A percentile compares a stretch with the other conserved stretches of the same genome.
These are phyloP conservation scores for Linnemannia exigua DNA, from an alignment of 192 early-diverging fungal genomes.

Conservation along the genomic window DNA sequence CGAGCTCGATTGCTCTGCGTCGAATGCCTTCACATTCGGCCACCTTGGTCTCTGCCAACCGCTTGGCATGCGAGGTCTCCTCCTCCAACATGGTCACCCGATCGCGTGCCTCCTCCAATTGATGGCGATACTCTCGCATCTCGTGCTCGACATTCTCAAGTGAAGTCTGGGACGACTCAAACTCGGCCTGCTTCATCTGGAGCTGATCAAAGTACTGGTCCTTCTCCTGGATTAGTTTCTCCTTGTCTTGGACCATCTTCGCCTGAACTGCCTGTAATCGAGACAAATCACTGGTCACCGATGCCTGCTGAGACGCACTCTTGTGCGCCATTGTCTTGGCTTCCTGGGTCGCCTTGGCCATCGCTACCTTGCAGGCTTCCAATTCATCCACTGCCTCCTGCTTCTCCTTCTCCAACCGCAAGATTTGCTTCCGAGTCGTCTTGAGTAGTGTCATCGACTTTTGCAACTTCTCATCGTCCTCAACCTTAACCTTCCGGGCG, in stretches of 20 bases:
- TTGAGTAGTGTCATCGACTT: slow-evolving; percentile 59
- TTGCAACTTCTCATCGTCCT: slow-evolving; percentile 65
- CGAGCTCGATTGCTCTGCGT: slow-evolving; percentile 50
- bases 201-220: slow-evolving; percentile 67
- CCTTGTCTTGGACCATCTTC: slow-evolving; percentile 61
- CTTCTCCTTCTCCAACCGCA: slow-evolving; percentile 67
- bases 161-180: slow-evolving; percentile 70
- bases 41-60: slow-evolving; percentile 46
- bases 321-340: slow-evolving; percentile 34
- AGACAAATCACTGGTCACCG: slow-evolving; percentile 53
- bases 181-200: slow-evolving; percentile 71
- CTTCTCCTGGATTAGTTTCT: slow-evolving; percentile 62
- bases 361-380: slow-evolving; percentile 37
- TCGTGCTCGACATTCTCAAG: slow-evolving; percentile 70
- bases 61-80: slow-evolving; percentile 57
- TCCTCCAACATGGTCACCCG: slow-evolving; percentile 64
- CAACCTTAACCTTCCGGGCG: slow-evolving; percentile 49
- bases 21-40: slow-evolving; percentile 59
- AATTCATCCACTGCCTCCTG: slow-evolving; percentile 59
- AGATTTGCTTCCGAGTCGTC: slow-evolving; percentile 67
- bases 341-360: slow-evolving; percentile 49
- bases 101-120: slow-evolving; percentile 67
- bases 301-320: slow-evolving; percentile 34
- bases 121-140: slow-evolving; percentile 60
- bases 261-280: slow-evolving; percentile 53